phyloP scores from a whole-genome alignment of 2,329 filamentous ascomycete genomes.

The Cucurbitaria berberidis region DNA sequence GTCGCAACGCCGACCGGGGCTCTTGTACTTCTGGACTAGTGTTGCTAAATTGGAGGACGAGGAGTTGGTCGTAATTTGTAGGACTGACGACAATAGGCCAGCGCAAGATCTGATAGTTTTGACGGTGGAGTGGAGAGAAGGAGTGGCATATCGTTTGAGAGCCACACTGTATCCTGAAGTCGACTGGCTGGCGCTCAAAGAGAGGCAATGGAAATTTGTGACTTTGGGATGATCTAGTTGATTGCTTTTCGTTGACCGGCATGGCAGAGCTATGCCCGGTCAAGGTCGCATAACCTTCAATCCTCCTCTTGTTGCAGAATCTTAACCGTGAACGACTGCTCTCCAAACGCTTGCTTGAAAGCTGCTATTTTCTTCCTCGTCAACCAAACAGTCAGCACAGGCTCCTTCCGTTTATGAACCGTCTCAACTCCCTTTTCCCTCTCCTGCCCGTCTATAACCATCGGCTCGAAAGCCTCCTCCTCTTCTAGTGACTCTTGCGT shows the following conservation, averaged over 20 bases:
- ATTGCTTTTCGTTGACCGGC: background rate
- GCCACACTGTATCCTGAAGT: background rate
- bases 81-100: background rate
- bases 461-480: conserved; percentile 23
- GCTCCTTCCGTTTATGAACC: conserved; percentile 11
- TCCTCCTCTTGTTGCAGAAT: conserved; percentile 6
- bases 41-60: background rate
- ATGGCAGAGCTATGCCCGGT: too few relatives aligned
- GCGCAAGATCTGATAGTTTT: background rate
- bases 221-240: background rate
- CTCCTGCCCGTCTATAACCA: conserved; percentile 10
- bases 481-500: conserved; percentile 5
- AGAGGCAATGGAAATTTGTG: background rate
- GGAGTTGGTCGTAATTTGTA: background rate
- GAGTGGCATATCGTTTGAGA: background rate
- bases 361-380: conserved; percentile 19
- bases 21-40: background rate
- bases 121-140: background rate
- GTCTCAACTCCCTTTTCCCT: background rate
- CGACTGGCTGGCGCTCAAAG: background rate
- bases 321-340: conserved; percentile 18
- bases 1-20: background rate
- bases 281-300: too few relatives aligned
- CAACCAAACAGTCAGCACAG: conserved; percentile 32
- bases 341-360: conserved; percentile 26